Conservation (phyloP, 2,329 filamentous ascomycete species). For the Corynespora cassiicola region DNA sequence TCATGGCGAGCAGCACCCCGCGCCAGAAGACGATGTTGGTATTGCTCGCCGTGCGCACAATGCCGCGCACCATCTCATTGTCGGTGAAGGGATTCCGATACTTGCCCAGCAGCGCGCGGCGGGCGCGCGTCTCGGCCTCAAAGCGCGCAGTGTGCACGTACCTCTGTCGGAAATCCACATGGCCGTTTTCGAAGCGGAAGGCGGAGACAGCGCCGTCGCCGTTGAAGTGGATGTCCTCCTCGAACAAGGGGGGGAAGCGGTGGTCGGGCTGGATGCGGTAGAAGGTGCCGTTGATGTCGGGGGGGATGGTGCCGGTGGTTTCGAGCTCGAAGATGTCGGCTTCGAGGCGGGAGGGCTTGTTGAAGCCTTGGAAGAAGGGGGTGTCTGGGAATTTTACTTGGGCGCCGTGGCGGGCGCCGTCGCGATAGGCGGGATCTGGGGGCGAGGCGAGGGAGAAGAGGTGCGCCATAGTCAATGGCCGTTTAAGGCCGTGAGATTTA, state of each 20-base stretch:
- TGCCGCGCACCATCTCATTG: slow-evolving; percentile 60
- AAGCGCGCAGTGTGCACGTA: slow-evolving; percentile 53
- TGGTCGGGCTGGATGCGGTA: slow-evolving; percentile 54
- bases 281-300: slow-evolving; percentile 53
- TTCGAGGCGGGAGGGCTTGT: slow-evolving; percentile 48
- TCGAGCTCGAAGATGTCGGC: slow-evolving; percentile 49
- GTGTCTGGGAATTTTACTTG: slow-evolving; percentile 42
- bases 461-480: slow-evolving; percentile 40
- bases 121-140: slow-evolving; percentile 45
- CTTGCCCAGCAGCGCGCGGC: slow-evolving; percentile 57
- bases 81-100: slow-evolving; percentile 66
- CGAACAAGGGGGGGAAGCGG: slow-evolving; percentile 61
- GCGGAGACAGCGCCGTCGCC: slow-evolving; percentile 54
- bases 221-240: slow-evolving; percentile 60
- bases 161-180: slow-evolving; percentile 51
- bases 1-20: slow-evolving; percentile 61
- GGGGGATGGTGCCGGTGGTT: slow-evolving; percentile 48
- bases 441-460: slow-evolving; percentile 39
- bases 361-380: slow-evolving; percentile 48
- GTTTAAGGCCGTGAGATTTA: too few species aligned
- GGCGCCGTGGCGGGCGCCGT: slow-evolving; percentile 27
- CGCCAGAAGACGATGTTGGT: slow-evolving; percentile 67
- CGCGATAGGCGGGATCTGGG: slow-evolving; percentile 28
- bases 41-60: slow-evolving; percentile 64
- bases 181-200: slow-evolving; percentile 50